Percentiles rank a stretch among this genome's conserved stretches.
phyloP scores from a whole-genome alignment of 176 grass and related monocot genomes.

The Lolium multiflorum region DNA sequence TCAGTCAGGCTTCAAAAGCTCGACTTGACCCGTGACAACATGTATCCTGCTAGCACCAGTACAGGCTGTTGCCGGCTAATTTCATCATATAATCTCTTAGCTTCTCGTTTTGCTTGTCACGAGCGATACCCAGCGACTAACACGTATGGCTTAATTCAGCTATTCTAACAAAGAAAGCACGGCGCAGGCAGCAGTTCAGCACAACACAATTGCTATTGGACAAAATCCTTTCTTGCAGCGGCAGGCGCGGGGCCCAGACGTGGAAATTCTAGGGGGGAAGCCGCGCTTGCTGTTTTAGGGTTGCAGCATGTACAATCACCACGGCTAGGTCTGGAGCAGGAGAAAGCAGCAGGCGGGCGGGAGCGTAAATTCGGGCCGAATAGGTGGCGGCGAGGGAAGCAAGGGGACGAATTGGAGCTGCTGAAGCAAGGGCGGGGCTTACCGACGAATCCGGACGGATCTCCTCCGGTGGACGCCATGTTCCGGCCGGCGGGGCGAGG shows the following conservation, averaged over 20 bases:
- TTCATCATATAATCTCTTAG: background rate
- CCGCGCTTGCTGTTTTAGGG: conserved; percentile 3
- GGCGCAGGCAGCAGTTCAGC: conserved; percentile 22
- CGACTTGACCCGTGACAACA: background rate
- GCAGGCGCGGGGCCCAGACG: background rate
- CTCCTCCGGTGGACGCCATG: conserved; percentile 46
- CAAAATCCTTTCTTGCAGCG: background rate
- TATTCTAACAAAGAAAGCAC: background rate
- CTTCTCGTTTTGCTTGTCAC: background rate
- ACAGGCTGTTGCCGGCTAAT: background rate
- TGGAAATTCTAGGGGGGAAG: background rate
- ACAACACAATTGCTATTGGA: background rate
- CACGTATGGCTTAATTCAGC: background rate
- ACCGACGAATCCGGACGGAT: conserved; percentile 40
- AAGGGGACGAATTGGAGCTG: conserved; percentile 7
- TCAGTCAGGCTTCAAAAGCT: too few species aligned
- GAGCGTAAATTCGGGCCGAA: background rate
- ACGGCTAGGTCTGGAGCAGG: background rate
- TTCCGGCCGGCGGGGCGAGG: background rate
- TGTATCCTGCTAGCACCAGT: background rate
- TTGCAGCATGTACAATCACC: background rate
- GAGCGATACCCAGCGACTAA: background rate
- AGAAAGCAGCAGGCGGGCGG: background rate
- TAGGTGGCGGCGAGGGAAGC: background rate
- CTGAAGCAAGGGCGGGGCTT: conserved; percentile 14